phyloP scores from a whole-genome alignment of 768 basidiomycete genomes.

The Auricularia sp. region DNA sequence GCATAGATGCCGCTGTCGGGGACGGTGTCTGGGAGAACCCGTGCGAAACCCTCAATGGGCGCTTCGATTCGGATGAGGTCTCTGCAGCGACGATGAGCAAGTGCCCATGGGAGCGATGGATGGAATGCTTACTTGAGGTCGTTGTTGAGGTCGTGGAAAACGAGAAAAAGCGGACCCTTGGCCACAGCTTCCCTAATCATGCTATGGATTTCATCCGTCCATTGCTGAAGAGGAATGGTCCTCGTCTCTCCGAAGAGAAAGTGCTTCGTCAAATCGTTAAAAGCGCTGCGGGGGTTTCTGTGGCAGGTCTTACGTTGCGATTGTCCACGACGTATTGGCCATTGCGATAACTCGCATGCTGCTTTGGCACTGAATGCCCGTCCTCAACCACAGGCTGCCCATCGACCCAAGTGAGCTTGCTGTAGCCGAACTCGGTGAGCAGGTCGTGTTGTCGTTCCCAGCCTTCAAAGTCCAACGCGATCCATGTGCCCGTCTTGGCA shows the following conservation, averaged over 20 bases:
- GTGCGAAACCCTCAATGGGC: conserved; percentile 39
- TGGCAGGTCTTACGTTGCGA: conserved; percentile 16
- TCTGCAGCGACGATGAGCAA: conserved; percentile 22
- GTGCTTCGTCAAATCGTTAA: conserved; percentile 29
- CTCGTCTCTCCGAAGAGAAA: conserved; percentile 61
- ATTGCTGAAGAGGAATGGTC: conserved; percentile 36
- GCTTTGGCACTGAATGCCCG: conserved; percentile 57
- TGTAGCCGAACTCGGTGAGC: conserved; percentile 81
- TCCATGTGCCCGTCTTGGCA: conserved; percentile 59
- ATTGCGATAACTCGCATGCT: conserved; percentile 49
- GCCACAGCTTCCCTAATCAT: conserved; percentile 32
- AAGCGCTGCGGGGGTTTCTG: not conserved
- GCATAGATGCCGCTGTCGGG: conserved; percentile 49
- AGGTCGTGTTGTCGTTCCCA: conserved; percentile 70
- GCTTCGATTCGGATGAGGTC: conserved; percentile 49
- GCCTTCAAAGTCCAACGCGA: conserved; percentile 71
- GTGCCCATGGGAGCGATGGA: not conserved
- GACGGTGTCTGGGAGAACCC: conserved; percentile 46
- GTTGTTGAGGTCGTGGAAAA: conserved; percentile 70
- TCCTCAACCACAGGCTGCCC: conserved; percentile 35
- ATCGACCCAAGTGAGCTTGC: conserved; percentile 45
- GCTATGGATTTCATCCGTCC: conserved; percentile 42
- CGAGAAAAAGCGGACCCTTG: conserved; percentile 58
- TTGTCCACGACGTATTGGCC: conserved; percentile 53
- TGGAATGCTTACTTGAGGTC: conserved; percentile 54